Evolutionary conservation across 345 rosid genomes (phyloP).

Genomic region (Lepidium aucheri): DNA sequence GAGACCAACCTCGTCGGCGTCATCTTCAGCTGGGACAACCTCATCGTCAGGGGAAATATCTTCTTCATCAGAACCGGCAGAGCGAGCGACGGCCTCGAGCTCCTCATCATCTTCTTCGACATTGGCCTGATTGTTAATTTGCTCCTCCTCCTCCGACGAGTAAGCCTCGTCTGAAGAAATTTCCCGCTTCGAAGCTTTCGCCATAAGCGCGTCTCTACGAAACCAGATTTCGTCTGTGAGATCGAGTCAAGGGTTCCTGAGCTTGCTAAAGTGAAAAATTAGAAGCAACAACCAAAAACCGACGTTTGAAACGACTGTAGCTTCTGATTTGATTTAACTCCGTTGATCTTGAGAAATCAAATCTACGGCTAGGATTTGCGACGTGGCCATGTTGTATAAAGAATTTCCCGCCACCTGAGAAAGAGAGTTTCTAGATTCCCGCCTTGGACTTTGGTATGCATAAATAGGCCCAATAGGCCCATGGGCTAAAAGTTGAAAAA

Average conservation of each 20-base stretch:
- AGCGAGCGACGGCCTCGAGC: constrained; percentile 92
- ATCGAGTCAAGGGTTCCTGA: constrained; percentile 37
- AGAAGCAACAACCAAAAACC: neutral
- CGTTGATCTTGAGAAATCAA: constrained; percentile 17
- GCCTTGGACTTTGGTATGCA: constrained; percentile 9
- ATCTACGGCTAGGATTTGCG: constrained; percentile 17
- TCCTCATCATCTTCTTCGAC: constrained; percentile 89
- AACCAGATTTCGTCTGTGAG: constrained; percentile 8
- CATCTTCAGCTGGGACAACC: constrained; percentile 18
- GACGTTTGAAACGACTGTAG: constrained; percentile 12
- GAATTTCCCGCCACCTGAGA: constrained; percentile 16
- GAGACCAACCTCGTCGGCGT: constrained; percentile 43
- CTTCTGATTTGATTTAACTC: constrained; percentile 3
- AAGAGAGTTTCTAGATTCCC: constrained; percentile 9
- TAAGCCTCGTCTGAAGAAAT: constrained; percentile 62
- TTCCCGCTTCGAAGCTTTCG: constrained; percentile 45
- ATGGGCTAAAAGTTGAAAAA: neutral
- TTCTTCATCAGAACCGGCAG: constrained; percentile 45
- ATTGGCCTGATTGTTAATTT: constrained; percentile 49
- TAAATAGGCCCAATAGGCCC: neutral
- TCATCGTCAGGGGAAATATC: constrained; percentile 26
- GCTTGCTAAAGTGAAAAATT: constrained; percentile 1
- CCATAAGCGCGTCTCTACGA: constrained; percentile 35
- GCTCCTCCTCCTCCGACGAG: constrained; percentile 38
- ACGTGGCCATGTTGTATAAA: neutral